Evolutionary conservation across 1,284 basidiomycete genomes (phyloP).

Genomic region (Wolfiporia cocos): DNA sequence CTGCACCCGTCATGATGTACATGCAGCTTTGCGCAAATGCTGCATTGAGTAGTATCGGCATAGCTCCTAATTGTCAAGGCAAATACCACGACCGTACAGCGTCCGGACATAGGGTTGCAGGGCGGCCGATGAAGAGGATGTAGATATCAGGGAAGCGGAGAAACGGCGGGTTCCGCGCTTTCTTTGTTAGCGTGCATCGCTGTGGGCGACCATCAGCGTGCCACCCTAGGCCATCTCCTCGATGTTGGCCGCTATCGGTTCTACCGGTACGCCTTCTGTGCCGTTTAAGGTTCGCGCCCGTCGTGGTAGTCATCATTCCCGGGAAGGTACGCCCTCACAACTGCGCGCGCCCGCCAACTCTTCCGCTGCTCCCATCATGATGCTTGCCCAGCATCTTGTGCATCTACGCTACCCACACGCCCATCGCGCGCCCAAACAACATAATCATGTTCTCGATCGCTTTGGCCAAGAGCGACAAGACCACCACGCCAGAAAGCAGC

Average conservation of each 20-base stretch:
- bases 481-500: conserved; percentile 41
- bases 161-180: conserved; percentile 24
- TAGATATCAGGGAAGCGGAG: conserved; percentile 44
- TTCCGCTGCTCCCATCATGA: no score
- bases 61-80: no score
- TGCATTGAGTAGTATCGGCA: neutral
- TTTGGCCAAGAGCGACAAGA: conserved; percentile 28
- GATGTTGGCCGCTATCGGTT: conserved; percentile 56
- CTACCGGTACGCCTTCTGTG: conserved; percentile 35
- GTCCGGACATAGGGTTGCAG: conserved; percentile 54
- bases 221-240: conserved; percentile 47
- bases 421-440: conserved; percentile 57
- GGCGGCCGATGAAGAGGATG: conserved; percentile 53
- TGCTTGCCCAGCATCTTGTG: conserved; percentile 32
- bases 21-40: conserved; percentile 55
- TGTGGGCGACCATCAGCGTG: no score
- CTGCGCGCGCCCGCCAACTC: no score
- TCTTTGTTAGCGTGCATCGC: neutral
- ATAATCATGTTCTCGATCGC: conserved; percentile 47
- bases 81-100: conserved; percentile 36
- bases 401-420: conserved; percentile 43
- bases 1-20: conserved; percentile 57
- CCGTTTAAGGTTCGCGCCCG: no score
- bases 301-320: no score
- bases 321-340: no score